Conservation (phyloP, 306 rosid species). For the Gastrolobium bilobum region DNA sequence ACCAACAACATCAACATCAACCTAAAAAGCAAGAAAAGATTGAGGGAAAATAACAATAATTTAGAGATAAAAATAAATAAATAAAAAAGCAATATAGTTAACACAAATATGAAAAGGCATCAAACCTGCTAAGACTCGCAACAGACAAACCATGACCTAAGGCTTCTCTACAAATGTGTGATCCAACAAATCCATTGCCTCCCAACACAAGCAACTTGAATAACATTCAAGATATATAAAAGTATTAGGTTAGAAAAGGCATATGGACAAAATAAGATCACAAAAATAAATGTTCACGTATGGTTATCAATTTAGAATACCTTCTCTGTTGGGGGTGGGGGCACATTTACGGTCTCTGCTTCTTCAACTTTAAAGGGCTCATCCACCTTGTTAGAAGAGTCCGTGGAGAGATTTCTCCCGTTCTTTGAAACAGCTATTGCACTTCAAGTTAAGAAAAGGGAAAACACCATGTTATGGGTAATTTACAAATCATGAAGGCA, state of each 20-base stretch:
- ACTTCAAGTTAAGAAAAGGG: slow-evolving; percentile 54
- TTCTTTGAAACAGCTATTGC: slow-evolving; percentile 55
- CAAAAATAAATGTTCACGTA: slow-evolving; percentile 1
- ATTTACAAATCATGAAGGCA: slow-evolving; percentile 30
- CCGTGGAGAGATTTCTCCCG: slow-evolving; percentile 70
- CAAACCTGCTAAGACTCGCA: slow-evolving; percentile 90
- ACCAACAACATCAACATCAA: too few relatives aligned
- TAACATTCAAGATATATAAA: slow-evolving; percentile 41
- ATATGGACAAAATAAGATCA: slow-evolving; percentile 9
- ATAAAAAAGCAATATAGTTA: too few relatives aligned
- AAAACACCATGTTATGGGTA: slow-evolving; percentile 31
- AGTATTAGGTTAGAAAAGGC: slow-evolving; percentile 21
- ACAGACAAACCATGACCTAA: slow-evolving; percentile 78
- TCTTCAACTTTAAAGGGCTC: slow-evolving; percentile 86
- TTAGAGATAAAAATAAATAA: too few relatives aligned
- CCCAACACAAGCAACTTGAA: slow-evolving; percentile 93
- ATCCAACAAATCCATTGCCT: slow-evolving; percentile 98
- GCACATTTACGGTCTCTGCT: slow-evolving; percentile 84
- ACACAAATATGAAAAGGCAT: background rate
- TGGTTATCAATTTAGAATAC: slow-evolving; percentile 50
- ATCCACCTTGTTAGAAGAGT: slow-evolving; percentile 75
- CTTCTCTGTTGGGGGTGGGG: slow-evolving; percentile 91
- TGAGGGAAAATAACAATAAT: too few relatives aligned
- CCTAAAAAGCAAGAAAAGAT: too few relatives aligned
- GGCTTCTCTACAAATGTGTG: slow-evolving; percentile 89